phyloP scores from a whole-genome alignment of 352 stramenopile species.

The Hyphochytrium catenoides region DNA sequence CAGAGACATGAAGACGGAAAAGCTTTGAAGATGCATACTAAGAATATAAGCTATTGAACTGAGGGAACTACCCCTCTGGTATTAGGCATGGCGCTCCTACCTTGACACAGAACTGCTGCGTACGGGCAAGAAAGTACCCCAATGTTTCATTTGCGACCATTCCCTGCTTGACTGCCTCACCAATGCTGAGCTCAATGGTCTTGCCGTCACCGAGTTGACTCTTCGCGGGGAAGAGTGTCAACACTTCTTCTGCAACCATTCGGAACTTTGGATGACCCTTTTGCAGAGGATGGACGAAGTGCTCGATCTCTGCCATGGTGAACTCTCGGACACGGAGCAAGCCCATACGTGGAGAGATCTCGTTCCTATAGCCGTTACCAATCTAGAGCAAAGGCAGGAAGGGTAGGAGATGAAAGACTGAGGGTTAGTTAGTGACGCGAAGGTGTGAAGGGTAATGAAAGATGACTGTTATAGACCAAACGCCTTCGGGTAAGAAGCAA shows the following conservation, averaged over 20 bases:
- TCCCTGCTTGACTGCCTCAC: conserved; percentile 66
- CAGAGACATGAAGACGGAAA: no score
- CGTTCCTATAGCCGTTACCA: conserved; percentile 70
- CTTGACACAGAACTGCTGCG: conserved; percentile 81
- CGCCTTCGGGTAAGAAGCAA: no score
- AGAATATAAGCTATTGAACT: no score
- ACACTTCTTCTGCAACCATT: conserved; percentile 47
- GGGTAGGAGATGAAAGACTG: no score
- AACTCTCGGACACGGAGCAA: conserved; percentile 97
- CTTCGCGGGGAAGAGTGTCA: conserved; percentile 76
- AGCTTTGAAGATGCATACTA: no score
- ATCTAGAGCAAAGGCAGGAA: no score
- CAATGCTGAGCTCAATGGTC: conserved; percentile 71
- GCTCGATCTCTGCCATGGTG: conserved; percentile 97
- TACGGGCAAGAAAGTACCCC: conserved; percentile 96
- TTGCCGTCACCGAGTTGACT: conserved; percentile 92
- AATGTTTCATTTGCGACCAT: conserved; percentile 97
- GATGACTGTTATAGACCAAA: no score
- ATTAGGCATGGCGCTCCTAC: no score
- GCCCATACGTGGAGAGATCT: conserved; percentile 88
- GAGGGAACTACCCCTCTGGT: no score
- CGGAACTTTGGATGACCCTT: conserved; percentile 93
- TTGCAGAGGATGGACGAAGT: conserved; percentile 95
- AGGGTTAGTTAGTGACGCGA: no score
- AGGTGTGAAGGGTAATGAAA: no score